Evolutionary conservation across 1,139 yeast species (phyloP).

Genomic region (Scheffersomyces insectosa): DNA sequence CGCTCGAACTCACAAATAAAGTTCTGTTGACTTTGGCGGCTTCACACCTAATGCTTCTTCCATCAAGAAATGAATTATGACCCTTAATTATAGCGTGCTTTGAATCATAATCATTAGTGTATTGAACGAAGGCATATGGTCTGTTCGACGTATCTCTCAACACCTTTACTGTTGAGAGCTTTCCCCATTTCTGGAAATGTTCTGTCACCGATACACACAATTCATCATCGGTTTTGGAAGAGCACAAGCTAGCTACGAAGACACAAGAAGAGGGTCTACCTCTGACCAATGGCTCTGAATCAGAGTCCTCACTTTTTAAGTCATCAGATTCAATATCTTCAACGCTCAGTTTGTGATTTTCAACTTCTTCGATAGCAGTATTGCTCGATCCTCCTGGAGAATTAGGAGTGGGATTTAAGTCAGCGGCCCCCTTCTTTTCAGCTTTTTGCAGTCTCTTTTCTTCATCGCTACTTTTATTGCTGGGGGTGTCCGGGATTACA

Average conservation of each 20-base stretch:
- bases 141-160: slow-evolving; percentile 78
- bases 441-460: not conserved
- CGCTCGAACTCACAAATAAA: slow-evolving; percentile 50
- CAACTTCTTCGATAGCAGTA: not conserved
- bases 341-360: not conserved
- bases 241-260: slow-evolving; percentile 79
- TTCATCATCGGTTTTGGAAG: slow-evolving; percentile 66
- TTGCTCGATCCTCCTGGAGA: not conserved
- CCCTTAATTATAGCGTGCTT: slow-evolving; percentile 65
- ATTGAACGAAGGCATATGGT: slow-evolving; percentile 95
- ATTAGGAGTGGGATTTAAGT: not conserved
- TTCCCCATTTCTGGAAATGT: slow-evolving; percentile 70
- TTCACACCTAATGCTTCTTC: slow-evolving; percentile 81
- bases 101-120: slow-evolving; percentile 70
- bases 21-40: slow-evolving; percentile 91
- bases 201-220: slow-evolving; percentile 66
- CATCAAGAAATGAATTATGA: slow-evolving; percentile 68
- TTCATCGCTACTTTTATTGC: too few species aligned
- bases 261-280: slow-evolving; percentile 80
- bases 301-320: not conserved
- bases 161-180: slow-evolving; percentile 74
- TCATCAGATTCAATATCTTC: not conserved
- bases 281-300: slow-evolving; percentile 1
- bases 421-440: not conserved
- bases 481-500: too few species aligned